Base-by-base conservation (phyloP, 1,284 basidiomycete species). In the Golubevia pallescens region DNA sequence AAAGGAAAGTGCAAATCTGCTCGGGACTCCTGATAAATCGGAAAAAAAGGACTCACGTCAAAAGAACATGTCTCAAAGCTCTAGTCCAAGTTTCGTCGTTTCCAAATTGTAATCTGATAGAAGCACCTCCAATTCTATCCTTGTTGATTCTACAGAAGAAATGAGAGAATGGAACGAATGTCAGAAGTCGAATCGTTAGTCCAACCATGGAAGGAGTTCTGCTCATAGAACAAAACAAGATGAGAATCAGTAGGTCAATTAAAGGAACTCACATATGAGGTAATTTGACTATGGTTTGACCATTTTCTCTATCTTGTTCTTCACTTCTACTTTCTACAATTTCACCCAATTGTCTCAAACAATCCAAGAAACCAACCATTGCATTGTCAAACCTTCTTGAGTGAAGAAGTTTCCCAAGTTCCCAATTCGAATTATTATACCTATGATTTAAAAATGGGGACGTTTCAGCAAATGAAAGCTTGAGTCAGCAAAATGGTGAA, bases 71-170 rank as follows among this genome's bases (percentile, higher is more conserved):
- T 54, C 75, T 57, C 13, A 74, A 58, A 4, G 81, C 81, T 54
- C 80, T 62, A 0, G 80, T 81, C 81, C 81, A 84, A 16, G 68
- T 68, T 56, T 80, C 80, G 53, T 82, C 77, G 57, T 73, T 70
- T 23, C 75, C 75, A 51, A 80, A 81, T 57, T 81, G 80, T 10
- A 81, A 62, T 32, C 77, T 61, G 19, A 85, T 82, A 23, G 73
- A 74, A 16, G 74, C 73, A 48, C 77, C 82, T n/a, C 80, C 77
- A 13, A 85, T 82, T 56, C 74, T 69, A 55, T 82, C 81, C 62
- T 73, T 73, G 66, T 77, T 76, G 63, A 83, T 80, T 14, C 57
- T 59, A 34, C 48, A 59, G 24, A n/a, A 57, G 23, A n/a, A 38
- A 16, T 16, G 34, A n/a, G n/a, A 66, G 23, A 52, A 24, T 16